Evolutionary conservation across 2,329 filamentous ascomycete genomes (phyloP).

Genomic region (Microdochium nivale): DNA sequence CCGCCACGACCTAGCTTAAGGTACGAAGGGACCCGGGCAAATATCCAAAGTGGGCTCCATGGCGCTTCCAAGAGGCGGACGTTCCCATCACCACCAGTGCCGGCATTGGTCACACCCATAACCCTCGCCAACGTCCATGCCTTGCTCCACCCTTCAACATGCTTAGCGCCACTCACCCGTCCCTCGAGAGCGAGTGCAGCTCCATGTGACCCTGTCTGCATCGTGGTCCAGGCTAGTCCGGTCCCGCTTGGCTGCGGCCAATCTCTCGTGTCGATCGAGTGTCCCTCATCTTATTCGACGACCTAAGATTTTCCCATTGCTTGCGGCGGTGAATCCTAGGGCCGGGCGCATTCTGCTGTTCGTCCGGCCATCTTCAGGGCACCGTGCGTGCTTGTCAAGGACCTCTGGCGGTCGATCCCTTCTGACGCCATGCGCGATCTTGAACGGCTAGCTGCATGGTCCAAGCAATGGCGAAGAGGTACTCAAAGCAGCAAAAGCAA

Average conservation of each 20-base stretch:
- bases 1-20: background rate
- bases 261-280: background rate
- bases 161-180: background rate
- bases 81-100: background rate
- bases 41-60: background rate
- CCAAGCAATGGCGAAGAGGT: too few relatives aligned
- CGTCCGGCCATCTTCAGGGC: background rate
- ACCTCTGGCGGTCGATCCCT: too few relatives aligned
- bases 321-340: background rate
- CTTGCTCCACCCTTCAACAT: background rate
- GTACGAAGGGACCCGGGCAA: background rate
- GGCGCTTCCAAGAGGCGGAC: background rate
- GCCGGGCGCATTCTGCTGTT: background rate
- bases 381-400: background rate
- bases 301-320: background rate
- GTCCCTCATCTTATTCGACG: background rate
- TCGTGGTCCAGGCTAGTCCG: background rate
- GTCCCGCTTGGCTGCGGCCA: background rate
- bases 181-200: background rate
- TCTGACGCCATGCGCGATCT: too few relatives aligned
- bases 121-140: background rate
- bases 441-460: too few relatives aligned
- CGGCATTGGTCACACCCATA: background rate
- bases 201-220: background rate
- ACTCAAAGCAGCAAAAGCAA: too few relatives aligned